Conservation (phyloP, 768 basidiomycete genomes). For the Panus rudis region DNA sequence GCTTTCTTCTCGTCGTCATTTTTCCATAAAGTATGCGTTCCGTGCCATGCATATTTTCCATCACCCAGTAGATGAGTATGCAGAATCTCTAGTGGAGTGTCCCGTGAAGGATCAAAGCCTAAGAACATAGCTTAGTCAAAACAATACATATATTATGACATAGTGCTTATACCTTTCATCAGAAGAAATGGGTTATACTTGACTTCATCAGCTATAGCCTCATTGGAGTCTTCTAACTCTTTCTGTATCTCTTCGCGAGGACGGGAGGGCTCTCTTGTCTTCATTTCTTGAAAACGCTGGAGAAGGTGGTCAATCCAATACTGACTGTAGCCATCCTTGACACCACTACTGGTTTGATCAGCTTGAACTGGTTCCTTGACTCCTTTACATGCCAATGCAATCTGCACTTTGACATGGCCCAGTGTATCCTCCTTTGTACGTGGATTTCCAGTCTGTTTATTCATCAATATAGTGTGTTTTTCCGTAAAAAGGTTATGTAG, state of each 20-base stretch:
- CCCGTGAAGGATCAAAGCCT: slow-evolving; percentile 18
- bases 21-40: slow-evolving; percentile 26
- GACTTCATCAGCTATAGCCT: neutral
- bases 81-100: slow-evolving; percentile 34
- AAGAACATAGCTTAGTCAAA: too few relatives aligned
- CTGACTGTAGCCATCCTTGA: slow-evolving; percentile 16
- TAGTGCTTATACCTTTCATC: too few relatives aligned
- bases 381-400: slow-evolving; percentile 6
- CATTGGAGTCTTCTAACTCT: neutral
- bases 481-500: slow-evolving; percentile 13
- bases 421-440: slow-evolving; percentile 3
- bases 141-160: too few relatives aligned
- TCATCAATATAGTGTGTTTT: neutral
- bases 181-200: too few relatives aligned
- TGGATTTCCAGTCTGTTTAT: neutral
- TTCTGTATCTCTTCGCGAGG: neutral
- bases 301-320: slow-evolving; percentile 11
- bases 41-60: slow-evolving; percentile 37
- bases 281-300: slow-evolving; percentile 9
- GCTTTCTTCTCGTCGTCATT: slow-evolving; percentile 17
- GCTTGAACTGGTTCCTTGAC: slow-evolving; percentile 6
- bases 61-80: slow-evolving; percentile 38
- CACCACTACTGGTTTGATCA: slow-evolving; percentile 11
- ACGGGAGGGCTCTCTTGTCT: neutral
- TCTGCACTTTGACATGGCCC: neutral